phyloP scores from a whole-genome alignment of 176 grass and related monocot genomes.

The Aegilops speltoides region DNA sequence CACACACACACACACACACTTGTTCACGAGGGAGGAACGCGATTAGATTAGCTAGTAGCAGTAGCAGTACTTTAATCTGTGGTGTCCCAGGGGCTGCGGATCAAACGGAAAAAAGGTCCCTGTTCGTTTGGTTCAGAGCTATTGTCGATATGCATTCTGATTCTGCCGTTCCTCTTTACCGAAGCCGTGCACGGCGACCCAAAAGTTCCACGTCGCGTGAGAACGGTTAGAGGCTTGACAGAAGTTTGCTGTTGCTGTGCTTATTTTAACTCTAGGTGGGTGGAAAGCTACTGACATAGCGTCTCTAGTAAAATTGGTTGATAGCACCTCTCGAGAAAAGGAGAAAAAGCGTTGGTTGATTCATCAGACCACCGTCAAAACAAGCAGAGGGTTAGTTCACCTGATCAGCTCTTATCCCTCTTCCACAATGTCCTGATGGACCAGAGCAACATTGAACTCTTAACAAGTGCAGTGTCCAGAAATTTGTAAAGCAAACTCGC shows the following conservation, averaged over 20 bases:
- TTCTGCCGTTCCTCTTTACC: slow-evolving; percentile 15
- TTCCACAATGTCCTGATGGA: neutral
- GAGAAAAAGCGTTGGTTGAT: neutral
- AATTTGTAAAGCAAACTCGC: neutral
- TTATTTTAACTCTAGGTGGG: slow-evolving; percentile 9
- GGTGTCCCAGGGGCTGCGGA: neutral
- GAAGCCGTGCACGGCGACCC: slow-evolving; percentile 27
- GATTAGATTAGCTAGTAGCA: slow-evolving; percentile 17
- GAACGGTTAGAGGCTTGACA: slow-evolving; percentile 17
- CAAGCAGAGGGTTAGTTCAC: neutral
- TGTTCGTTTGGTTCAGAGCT: neutral
- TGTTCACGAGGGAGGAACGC: neutral
- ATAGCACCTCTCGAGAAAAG: neutral
- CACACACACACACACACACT: neutral
- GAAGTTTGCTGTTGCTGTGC: slow-evolving; percentile 11
- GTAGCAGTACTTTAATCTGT: neutral
- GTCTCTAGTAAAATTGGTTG: neutral
- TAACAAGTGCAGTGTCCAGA: neutral
- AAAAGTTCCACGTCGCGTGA: slow-evolving; percentile 38
- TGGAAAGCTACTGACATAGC: slow-evolving; percentile 17
- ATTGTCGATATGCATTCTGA: slow-evolving; percentile 9
- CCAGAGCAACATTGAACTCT: neutral
- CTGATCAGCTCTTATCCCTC: neutral
- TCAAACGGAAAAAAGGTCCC: neutral
- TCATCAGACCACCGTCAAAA: neutral